Evolutionary conservation across 306 rosid species (phyloP), one percentile per base, ranked within the genome.

Genomic region (Albizia julibrissin): DNA sequence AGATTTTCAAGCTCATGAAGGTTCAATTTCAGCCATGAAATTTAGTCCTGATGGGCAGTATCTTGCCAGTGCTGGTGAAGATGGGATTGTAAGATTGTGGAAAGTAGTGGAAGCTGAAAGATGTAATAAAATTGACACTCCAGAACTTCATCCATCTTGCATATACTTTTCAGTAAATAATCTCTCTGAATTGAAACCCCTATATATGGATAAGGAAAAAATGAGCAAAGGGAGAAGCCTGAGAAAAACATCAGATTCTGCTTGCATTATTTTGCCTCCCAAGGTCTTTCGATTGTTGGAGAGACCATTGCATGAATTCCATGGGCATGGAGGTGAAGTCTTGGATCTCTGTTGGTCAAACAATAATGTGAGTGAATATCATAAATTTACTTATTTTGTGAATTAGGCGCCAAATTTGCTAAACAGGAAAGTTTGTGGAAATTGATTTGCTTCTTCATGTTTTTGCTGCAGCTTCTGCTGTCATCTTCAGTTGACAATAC

Each of bases 1-100:
- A 81, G 98, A 93, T 85, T 92, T 96, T 77, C 86, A 89, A 85
- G 99, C 99, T 2, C 99, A 96, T 58, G 86, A 89, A 40, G 99
- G 99, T 74, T 79, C 97, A 6, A 92, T 96, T 82, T 89, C 84
- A 86, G 83, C 98, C 2, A 96, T 96, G 97, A 96, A 96, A 74
- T 96, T 96, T 68, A 96, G 99, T 82, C 97, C 97, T 44, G 97
- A 91, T 77, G 99, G 99, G n/a, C 92, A 87, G 84, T 93, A 89
- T 85, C 92, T 96, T 52, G 99, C 97, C 43, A 96, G 94, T 84
- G 99, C 91, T 14, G 98, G 99, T 59, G 90, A 90, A 78, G 99
- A 96, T 81, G 88, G 97, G 68, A 85, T 93, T 84, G 93, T 96
- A 64, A 90, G 94, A 40, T 44, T 92, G 75, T 96, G 99, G 99